Base-by-base conservation (phyloP, 2,329 filamentous ascomycete genomes). In the Orbilia quercus region DNA sequence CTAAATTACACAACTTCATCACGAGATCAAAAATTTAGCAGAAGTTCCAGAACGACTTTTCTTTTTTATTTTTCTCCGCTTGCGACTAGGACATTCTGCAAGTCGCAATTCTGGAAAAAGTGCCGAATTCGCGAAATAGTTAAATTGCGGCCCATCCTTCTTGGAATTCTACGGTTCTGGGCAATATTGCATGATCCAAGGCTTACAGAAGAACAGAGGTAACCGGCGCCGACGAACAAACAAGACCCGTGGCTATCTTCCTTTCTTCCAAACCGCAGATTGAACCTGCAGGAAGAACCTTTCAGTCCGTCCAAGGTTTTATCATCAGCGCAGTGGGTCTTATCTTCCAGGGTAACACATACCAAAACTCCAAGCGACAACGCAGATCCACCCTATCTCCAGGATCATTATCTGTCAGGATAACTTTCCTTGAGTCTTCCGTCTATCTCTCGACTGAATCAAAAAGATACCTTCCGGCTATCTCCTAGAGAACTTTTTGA, bases 1-100 rank as follows among this genome's bases (percentile, higher is more conserved):
- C 59, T 40, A 64, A 59, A 72, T 72, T 66, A 66, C 69, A 73
- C 60, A 66, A 57, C 38, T 31, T 34, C 28, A 73, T 73, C 69
- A 73, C 69, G 69, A 54, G 69, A 60, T 57, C 59, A 36, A 38
- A 25, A 34, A 31, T 44, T 48, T 31, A 53, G 20, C 31, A 53
- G 63, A 40, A 42, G 34, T 57, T 57, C 53, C 23, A 57, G 53
- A 57, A 57, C 38, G 22, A 11, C 38, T 40, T 42, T 44, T 57
- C 42, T 22, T 50, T 59, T 51, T 18, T 14, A 23, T 22, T 44
- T 31, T 31, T 31, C 28, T 31, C 50, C 51, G 36, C 50, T 51
- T 42, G 11, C 51, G 31, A 57, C 44, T 25, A 47, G 28, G 22
- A 47, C 44, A 66, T 54, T 51, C 62, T 58, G 54, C 53, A 67